Base-by-base conservation (phyloP, 768 basidiomycete species). In the Kwoniella heveanensis region DNA sequence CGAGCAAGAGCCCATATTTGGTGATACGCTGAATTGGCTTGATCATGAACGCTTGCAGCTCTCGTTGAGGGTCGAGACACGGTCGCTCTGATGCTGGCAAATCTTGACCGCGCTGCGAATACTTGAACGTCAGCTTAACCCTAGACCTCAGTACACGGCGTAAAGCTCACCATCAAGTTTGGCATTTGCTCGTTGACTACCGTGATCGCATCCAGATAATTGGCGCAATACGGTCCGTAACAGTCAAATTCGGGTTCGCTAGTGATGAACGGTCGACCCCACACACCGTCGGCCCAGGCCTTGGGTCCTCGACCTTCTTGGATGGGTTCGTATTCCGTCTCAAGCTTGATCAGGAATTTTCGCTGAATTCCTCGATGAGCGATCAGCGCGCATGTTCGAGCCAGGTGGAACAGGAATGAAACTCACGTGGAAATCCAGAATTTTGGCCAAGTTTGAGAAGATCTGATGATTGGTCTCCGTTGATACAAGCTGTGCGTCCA, bases 1-100 rank as follows among this genome's bases (percentile, higher is more conserved):
- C 90, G 72, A 99, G 87, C 24, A 98, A 85, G 15, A 99, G 84
- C 25, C 94, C 94, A 80, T 98, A 98, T 84, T 98, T 98, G 86
- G 95, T 96, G 70, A 98, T 89, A 66, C 96, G 88, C 80, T 99
- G 96, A 53, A 99, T 90, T 7, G 96, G 96, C 83, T 97, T 97
- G 85, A 98, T 98, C 64, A 98, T 86, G 82, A 98, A 95, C 9
- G 92, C 92, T 63, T 91, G 90, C 30, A 99, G 84, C 76, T 99
- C 96, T 76, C 71, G 56, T 54, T 75, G 71, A 22, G 76, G 76
- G 49, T 77, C 68, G 10, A 77, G 60, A 57, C 76, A 77, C 22
- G 76, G 76, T 39, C 68, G 52, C 25, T 72, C 65, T 6, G 25
- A 37, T 0, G 24, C 21, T 1, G 70, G 69, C 17, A 77, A 37